These are phyloP conservation scores for Leishmania martiniquensis DNA, from an alignment of 208 protist species.

Conservation along the genomic window DNA sequence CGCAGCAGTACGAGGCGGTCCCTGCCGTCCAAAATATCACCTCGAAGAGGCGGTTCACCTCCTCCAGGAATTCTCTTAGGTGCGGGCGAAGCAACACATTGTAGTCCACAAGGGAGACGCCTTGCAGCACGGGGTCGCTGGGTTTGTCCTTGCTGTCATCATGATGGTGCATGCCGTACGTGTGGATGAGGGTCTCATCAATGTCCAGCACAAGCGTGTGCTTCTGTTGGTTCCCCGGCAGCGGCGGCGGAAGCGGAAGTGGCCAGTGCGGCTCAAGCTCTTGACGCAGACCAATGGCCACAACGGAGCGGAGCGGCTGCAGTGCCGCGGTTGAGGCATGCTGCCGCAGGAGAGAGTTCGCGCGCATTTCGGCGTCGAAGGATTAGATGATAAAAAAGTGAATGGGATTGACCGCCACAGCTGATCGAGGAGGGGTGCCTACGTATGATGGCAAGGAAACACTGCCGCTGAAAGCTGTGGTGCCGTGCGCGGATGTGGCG, in stretches of 20 bases:
- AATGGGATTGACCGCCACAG: background rate
- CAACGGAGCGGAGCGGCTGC: slow-evolving; percentile 42
- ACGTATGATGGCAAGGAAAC: background rate
- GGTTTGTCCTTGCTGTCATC: slow-evolving; percentile 16
- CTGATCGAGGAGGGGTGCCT: background rate
- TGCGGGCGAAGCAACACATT: slow-evolving; percentile 67
- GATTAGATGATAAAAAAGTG: background rate
- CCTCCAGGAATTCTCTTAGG: slow-evolving; percentile 70
- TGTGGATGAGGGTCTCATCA: slow-evolving; percentile 87
- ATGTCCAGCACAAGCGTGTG: slow-evolving; percentile 89
- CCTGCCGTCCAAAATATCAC: slow-evolving; percentile 91
- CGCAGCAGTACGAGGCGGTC: slow-evolving; percentile 82
- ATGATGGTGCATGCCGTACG: slow-evolving; percentile 54
- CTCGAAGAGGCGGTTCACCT: slow-evolving; percentile 82
- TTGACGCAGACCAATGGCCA: slow-evolving; percentile 49
- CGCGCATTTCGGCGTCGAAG: slow-evolving; percentile 14
- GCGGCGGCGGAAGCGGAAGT: slow-evolving; percentile 65
- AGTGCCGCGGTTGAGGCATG: slow-evolving; percentile 19
- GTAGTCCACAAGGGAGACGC: slow-evolving; percentile 41
- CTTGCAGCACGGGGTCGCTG: slow-evolving; percentile 22
- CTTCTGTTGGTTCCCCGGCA: slow-evolving; percentile 43
- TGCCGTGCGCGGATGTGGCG: background rate
- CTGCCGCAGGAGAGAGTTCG: slow-evolving; percentile 13
- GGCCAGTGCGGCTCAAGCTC: slow-evolving; percentile 71
- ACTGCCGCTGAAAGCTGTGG: background rate